Evolutionary conservation across 441 rosid genomes (phyloP).

Genomic region (Breynia disticha): DNA sequence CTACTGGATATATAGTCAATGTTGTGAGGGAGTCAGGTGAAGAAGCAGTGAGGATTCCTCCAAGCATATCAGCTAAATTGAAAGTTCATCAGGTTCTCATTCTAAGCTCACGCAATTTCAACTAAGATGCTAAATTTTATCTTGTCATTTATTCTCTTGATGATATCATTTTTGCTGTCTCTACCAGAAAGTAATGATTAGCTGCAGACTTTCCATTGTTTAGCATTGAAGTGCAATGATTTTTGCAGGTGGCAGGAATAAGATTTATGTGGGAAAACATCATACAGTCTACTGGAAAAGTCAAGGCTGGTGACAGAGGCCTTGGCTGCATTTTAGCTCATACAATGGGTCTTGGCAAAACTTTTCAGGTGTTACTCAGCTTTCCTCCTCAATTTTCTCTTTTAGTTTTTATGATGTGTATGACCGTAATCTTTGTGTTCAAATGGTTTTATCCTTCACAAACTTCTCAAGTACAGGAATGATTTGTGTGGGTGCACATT

Average conservation of each 20-base stretch:
- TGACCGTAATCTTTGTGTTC: background rate
- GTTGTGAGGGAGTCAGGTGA: slow-evolving; percentile 98
- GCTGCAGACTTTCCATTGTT: background rate
- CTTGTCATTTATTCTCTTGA: slow-evolving; percentile 2
- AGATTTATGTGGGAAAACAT: slow-evolving; percentile 99
- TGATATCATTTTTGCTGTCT: slow-evolving; percentile 3
- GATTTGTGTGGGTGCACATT: background rate
- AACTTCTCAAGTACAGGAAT: background rate
- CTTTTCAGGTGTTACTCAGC: slow-evolving; percentile 74
- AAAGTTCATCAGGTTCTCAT: slow-evolving; percentile 88
- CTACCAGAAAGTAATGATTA: background rate
- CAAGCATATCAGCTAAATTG: slow-evolving; percentile 83
- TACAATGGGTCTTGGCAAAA: slow-evolving; percentile 99
- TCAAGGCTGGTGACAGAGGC: slow-evolving; percentile 94
- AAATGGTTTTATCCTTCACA: background rate
- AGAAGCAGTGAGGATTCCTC: slow-evolving; percentile 84
- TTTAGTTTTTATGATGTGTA: background rate
- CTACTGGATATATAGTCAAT: slow-evolving; percentile 85
- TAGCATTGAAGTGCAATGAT: background rate
- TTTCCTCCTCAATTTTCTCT: slow-evolving; percentile 6
- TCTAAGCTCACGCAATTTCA: slow-evolving; percentile 14
- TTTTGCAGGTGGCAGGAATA: slow-evolving; percentile 82
- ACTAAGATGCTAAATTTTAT: background rate
- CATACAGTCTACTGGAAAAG: slow-evolving; percentile 75
- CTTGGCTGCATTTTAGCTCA: slow-evolving; percentile 99